Conservation (phyloP, 192 early-diverging fungal species). For the Podila verticillata region DNA sequence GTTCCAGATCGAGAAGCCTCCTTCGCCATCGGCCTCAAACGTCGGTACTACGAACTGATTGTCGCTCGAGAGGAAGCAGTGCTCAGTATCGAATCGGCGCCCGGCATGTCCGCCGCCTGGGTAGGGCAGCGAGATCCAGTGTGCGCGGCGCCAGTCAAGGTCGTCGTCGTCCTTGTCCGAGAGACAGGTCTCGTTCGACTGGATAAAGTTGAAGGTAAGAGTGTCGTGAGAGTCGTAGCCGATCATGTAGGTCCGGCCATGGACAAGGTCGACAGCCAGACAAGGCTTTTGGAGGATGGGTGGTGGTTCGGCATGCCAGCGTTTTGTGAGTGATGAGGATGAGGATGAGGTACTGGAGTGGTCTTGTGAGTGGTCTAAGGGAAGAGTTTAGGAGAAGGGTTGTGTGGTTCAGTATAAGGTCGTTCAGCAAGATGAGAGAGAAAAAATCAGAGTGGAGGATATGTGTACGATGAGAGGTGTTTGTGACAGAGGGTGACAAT, state of each 20-base stretch:
- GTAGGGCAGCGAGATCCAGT: constrained; percentile 41
- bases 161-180: constrained; percentile 3
- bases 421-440: no score
- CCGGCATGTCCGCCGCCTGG: constrained; percentile 19
- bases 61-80: constrained; percentile 37
- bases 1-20: constrained; percentile 39
- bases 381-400: no score
- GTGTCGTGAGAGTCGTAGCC: constrained; percentile 35
- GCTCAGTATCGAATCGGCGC: constrained; percentile 33
- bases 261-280: constrained; percentile 20
- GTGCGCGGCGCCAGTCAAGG: constrained; percentile 31
- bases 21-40: constrained; percentile 27
- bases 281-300: constrained; percentile 27
- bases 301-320: constrained; percentile 35
- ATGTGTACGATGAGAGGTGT: no score
- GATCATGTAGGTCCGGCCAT: constrained; percentile 39
- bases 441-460: no score
- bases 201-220: constrained; percentile 36
- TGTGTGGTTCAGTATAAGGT: no score
- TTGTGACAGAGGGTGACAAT: no score
- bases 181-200: constrained; percentile 36
- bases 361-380: not conserved
- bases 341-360: not conserved
- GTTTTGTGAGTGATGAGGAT: constrained; percentile 12
- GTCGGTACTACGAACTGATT: constrained; percentile 30